These are phyloP conservation scores for Helenozyma baotianmanensis DNA, from an alignment of 805 yeast species.

Conservation along the genomic window DNA sequence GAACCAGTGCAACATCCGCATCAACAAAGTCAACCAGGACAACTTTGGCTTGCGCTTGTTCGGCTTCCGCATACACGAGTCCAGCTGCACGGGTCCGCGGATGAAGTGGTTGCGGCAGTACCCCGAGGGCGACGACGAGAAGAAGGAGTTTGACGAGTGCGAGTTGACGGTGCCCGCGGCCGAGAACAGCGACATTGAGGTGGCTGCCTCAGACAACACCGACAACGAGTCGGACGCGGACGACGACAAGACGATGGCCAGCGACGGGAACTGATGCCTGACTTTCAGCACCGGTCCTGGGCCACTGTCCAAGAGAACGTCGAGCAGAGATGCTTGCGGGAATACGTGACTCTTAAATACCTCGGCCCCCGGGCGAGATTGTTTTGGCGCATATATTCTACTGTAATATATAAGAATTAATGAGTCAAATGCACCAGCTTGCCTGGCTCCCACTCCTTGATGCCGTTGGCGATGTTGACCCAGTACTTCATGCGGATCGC, in stretches of 20 bases:
- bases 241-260: slow-evolving; percentile 42
- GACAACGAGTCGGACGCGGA: slow-evolving; percentile 24
- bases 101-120: slow-evolving; percentile 90
- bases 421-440: slow-evolving; percentile 63
- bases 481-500: slow-evolving; percentile 79
- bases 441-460: slow-evolving; percentile 76
- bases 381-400: neutral
- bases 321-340: too few relatives aligned
- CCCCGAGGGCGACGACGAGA: slow-evolving; percentile 61
- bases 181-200: slow-evolving; percentile 22
- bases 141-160: slow-evolving; percentile 58
- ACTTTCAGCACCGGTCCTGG: neutral
- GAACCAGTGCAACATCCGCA: slow-evolving; percentile 60
- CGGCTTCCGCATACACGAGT: slow-evolving; percentile 79
- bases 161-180: slow-evolving; percentile 52
- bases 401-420: too few relatives aligned
- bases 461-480: slow-evolving; percentile 68
- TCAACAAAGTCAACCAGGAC: slow-evolving; percentile 42
- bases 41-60: slow-evolving; percentile 71
- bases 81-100: slow-evolving; percentile 79
- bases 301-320: too few relatives aligned
- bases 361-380: too few relatives aligned
- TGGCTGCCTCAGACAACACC: slow-evolving; percentile 21
- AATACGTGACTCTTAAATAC: too few relatives aligned
- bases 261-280: slow-evolving; percentile 22